phyloP scores from a whole-genome alignment of 139 green algal species.

The Chlamydomonas applanata region DNA sequence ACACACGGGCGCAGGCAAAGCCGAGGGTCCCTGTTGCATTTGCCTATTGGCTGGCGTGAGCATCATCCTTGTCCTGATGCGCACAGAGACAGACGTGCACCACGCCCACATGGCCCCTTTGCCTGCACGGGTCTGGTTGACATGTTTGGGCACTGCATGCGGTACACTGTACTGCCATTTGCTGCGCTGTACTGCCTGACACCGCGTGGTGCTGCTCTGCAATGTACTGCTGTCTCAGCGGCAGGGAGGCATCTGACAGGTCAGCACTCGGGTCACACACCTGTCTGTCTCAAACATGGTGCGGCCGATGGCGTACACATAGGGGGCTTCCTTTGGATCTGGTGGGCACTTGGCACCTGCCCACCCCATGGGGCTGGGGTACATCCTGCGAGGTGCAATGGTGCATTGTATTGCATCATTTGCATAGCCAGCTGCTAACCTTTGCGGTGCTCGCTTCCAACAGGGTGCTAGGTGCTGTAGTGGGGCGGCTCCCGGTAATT shows the following conservation, averaged over 20 bases:
- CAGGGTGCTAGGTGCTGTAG: no score
- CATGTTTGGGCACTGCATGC: background rate
- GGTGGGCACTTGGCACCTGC: conserved; percentile 47
- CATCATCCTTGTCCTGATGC: no score
- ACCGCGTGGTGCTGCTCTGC: background rate
- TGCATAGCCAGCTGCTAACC: background rate
- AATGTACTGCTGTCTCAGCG: conserved; percentile 6
- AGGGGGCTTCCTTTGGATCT: conserved; percentile 18
- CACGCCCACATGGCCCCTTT: no score
- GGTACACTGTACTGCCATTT: background rate
- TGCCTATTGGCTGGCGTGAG: background rate
- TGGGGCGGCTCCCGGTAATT: no score
- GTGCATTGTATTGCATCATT: background rate
- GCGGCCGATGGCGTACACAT: conserved; percentile 49
- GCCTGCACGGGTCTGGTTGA: background rate
- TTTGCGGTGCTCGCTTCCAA: no score
- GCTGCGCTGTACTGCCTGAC: background rate
- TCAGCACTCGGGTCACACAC: conserved; percentile 16
- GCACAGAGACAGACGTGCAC: no score
- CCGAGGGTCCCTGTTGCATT: background rate
- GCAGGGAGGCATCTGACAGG: no score
- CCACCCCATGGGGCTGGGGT: conserved; percentile 13
- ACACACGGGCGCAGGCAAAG: background rate
- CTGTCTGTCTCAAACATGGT: conserved; percentile 71
- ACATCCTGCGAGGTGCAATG: background rate